A percentile compares a stretch with the other conserved stretches of the same genome.
Evolutionary conservation across 2,329 filamentous ascomycete genomes (phyloP).

Genomic region (Fusarium hostae): DNA sequence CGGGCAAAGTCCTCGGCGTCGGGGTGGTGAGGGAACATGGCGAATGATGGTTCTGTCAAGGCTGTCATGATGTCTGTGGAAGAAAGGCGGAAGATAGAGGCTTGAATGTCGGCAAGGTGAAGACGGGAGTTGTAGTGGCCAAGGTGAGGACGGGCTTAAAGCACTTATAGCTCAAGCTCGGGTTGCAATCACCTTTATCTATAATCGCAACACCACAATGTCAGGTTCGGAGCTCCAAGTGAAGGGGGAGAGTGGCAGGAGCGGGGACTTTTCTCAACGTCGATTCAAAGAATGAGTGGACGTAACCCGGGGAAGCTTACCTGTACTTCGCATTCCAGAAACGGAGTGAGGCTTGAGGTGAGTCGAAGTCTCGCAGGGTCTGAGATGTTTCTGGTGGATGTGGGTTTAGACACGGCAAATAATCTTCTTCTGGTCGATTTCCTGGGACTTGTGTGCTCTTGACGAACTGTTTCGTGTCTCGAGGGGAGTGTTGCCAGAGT

Average conservation of each 20-base stretch:
- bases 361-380: slow-evolving; percentile 33
- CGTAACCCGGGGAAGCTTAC: slow-evolving; percentile 38
- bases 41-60: slow-evolving; percentile 45
- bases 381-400: slow-evolving; percentile 34
- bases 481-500: neutral
- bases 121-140: slow-evolving; percentile 20
- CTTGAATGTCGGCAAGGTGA: slow-evolving; percentile 1
- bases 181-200: slow-evolving; percentile 44
- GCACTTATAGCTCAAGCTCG: slow-evolving; percentile 33
- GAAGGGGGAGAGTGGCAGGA: slow-evolving; percentile 15
- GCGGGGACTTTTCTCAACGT: slow-evolving; percentile 8
- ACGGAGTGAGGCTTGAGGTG: slow-evolving; percentile 34
- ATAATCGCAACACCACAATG: slow-evolving; percentile 25
- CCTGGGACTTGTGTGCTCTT: slow-evolving; percentile 9
- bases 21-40: slow-evolving; percentile 45
- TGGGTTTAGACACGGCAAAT: slow-evolving; percentile 13
- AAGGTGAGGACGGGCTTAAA: slow-evolving; percentile 29
- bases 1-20: slow-evolving; percentile 56
- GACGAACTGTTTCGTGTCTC: neutral
- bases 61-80: slow-evolving; percentile 44
- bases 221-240: slow-evolving; percentile 23
- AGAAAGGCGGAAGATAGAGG: slow-evolving; percentile 4
- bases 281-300: slow-evolving; percentile 17
- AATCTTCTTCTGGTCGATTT: slow-evolving; percentile 19
- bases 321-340: slow-evolving; percentile 46